These are phyloP conservation scores for Gossypium thurberi DNA, from an alignment of 345 rosid genomes.

Conservation along the genomic window DNA sequence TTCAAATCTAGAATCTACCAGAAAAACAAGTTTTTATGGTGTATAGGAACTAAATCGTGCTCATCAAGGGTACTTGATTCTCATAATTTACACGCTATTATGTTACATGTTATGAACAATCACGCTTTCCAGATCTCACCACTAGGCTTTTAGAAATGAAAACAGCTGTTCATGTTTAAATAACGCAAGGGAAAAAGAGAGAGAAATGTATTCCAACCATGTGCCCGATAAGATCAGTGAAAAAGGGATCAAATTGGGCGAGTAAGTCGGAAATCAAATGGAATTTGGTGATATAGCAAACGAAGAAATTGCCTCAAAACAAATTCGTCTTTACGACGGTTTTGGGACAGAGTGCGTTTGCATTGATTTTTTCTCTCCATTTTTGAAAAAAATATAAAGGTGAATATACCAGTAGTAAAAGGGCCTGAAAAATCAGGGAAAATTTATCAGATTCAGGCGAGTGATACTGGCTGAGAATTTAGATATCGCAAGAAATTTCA, in stretches of 20 bases:
- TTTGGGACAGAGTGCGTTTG: slow-evolving; percentile 57
- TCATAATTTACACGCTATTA: no score
- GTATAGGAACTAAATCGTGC: no score
- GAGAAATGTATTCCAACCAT: slow-evolving; percentile 34
- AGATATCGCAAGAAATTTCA: slow-evolving; percentile 27
- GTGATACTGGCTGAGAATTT: slow-evolving; percentile 29
- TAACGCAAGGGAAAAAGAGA: no score
- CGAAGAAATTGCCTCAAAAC: slow-evolving; percentile 60
- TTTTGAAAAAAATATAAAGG: not conserved
- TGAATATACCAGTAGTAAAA: slow-evolving; percentile 32
- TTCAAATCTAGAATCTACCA: no score
- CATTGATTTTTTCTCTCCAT: not conserved
- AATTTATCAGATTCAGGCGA: slow-evolving; percentile 36
- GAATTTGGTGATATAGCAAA: slow-evolving; percentile 27
- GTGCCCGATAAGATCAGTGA: slow-evolving; percentile 28
- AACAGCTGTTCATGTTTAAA: no score
- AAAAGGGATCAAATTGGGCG: slow-evolving; percentile 19
- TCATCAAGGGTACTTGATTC: no score
- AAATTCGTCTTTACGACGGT: slow-evolving; percentile 13
- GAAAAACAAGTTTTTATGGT: no score
- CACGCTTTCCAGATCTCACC: no score
- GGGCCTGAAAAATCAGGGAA: slow-evolving; percentile 37
- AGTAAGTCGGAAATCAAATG: slow-evolving; percentile 23
- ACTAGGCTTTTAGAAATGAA: no score
- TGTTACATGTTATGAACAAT: no score